These are phyloP conservation scores for Cyclotella distinguenda DNA, from an alignment of 108 stramenopile species.

Conservation along the genomic window DNA sequence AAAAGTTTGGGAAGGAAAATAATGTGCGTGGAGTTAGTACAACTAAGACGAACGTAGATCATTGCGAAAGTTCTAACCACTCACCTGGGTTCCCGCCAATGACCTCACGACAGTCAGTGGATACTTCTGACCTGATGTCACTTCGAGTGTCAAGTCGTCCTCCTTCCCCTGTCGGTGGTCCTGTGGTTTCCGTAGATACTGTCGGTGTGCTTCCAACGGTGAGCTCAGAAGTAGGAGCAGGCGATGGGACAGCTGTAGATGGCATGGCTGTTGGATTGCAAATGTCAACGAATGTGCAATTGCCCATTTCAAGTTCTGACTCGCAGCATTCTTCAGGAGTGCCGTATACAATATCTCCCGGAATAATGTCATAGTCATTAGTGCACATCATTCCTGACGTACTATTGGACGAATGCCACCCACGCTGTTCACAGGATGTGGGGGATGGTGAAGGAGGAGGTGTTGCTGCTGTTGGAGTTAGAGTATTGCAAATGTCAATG, in stretches of 20 bases:
- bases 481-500: slow-evolving; percentile 4
- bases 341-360: background rate
- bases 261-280: no score
- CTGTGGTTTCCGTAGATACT: slow-evolving; percentile 26
- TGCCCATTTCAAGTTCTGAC: background rate
- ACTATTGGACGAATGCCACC: background rate
- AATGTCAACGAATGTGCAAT: slow-evolving; percentile 3
- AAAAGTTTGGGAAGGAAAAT: background rate
- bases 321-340: slow-evolving; percentile 1
- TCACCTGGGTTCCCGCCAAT: no score
- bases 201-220: slow-evolving; percentile 27
- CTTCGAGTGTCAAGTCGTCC: background rate
- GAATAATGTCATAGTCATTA: slow-evolving; percentile 4
- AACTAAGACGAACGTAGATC: no score
- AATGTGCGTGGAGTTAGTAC: no score
- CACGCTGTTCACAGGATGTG: slow-evolving; percentile 6
- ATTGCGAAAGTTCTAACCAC: no score
- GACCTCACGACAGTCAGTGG: no score
- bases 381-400: slow-evolving; percentile 1
- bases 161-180: slow-evolving; percentile 13
- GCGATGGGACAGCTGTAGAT: background rate
- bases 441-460: slow-evolving; percentile 8
- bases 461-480: slow-evolving; percentile 6
- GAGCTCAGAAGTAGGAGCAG: background rate
- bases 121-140: background rate